Evolutionary conservation across 2,329 filamentous ascomycete genomes (phyloP).

Genomic region (Cytospora schulzeri): DNA sequence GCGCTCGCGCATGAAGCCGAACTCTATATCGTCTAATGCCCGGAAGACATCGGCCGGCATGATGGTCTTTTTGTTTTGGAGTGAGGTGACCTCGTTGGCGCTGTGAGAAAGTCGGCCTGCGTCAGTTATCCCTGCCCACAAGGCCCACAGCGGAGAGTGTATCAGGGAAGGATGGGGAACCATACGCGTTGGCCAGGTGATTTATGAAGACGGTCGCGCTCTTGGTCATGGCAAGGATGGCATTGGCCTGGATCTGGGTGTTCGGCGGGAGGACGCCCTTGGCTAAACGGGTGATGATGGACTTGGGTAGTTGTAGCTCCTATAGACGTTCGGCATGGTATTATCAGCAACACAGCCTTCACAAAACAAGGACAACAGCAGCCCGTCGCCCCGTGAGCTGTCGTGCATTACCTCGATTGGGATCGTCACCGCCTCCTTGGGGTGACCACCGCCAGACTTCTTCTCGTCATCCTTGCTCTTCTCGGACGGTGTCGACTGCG

Average conservation of each 20-base stretch:
- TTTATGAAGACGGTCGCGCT: conserved; percentile 83
- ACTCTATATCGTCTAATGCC: conserved; percentile 76
- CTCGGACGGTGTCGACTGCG: conserved; percentile 27
- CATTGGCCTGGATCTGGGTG: conserved; percentile 82
- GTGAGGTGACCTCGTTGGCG: conserved; percentile 70
- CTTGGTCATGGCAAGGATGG: conserved; percentile 76
- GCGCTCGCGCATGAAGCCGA: conserved; percentile 67
- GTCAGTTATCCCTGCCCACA: not conserved
- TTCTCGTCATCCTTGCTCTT: conserved; percentile 40
- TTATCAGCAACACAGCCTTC: conserved; percentile 11
- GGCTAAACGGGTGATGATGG: conserved; percentile 76
- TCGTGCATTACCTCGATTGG: conserved; percentile 59
- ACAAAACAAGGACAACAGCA: not conserved
- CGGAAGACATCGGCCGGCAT: conserved; percentile 74
- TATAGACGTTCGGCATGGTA: conserved; percentile 37
- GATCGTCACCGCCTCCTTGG: conserved; percentile 50
- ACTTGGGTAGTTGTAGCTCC: conserved; percentile 78
- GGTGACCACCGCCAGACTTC: conserved; percentile 35
- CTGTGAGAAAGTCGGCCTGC: conserved; percentile 43
- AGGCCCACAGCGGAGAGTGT: too few relatives aligned
- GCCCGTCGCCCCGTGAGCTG: not conserved
- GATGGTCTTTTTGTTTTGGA: conserved; percentile 76
- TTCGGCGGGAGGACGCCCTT: conserved; percentile 80
- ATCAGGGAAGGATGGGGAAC: conserved; percentile 28
- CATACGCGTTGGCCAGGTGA: conserved; percentile 75